Percentiles rank a stretch among this genome's conserved stretches.
Evolutionary conservation across 2,329 filamentous ascomycete species (phyloP).

Genomic region (Colletotrichum acutatum): DNA sequence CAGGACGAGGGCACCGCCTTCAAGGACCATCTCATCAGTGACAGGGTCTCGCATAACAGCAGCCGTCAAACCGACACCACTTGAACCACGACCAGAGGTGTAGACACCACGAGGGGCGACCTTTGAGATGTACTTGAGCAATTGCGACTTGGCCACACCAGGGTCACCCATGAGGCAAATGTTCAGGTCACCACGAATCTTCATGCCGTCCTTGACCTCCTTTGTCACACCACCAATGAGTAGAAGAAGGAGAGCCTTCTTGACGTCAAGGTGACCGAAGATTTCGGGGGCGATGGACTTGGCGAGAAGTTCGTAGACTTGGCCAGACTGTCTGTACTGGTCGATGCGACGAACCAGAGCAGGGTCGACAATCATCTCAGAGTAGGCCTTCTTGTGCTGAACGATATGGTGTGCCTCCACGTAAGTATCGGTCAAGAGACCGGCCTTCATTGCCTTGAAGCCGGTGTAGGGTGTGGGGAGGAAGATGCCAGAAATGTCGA

Average conservation of each 20-base stretch:
- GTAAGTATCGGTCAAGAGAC: conserved; percentile 96
- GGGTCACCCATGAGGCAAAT: conserved; percentile 99
- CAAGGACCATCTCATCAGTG: conserved; percentile 86
- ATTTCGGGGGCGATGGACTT: conserved; percentile 98
- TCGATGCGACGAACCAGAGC: conserved; percentile 86
- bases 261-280: conserved; percentile 95
- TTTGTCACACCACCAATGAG: conserved; percentile 97
- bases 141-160: conserved; percentile 98
- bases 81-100: conserved; percentile 83
- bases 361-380: conserved; percentile 87
- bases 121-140: conserved; percentile 98
- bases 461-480: conserved; percentile 98
- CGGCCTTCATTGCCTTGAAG: conserved; percentile 95
- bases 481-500: conserved; percentile 96
- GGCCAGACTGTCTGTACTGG: conserved; percentile 84
- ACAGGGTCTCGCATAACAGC: conserved; percentile 87
- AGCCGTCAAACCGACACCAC: conserved; percentile 83
- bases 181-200: conserved; percentile 98
- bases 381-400: conserved; percentile 98
- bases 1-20: conserved; percentile 82
- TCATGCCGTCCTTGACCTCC: conserved; percentile 97
- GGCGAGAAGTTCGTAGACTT: conserved; percentile 95
- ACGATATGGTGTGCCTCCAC: conserved; percentile 92
- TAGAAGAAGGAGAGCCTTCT: conserved; percentile 95
- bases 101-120: conserved; percentile 93